A percentile compares a stretch with the other conserved stretches of the same genome.
Conservation (phyloP, 1,139 yeast genomes). For the Candida sanyaensis region DNA sequence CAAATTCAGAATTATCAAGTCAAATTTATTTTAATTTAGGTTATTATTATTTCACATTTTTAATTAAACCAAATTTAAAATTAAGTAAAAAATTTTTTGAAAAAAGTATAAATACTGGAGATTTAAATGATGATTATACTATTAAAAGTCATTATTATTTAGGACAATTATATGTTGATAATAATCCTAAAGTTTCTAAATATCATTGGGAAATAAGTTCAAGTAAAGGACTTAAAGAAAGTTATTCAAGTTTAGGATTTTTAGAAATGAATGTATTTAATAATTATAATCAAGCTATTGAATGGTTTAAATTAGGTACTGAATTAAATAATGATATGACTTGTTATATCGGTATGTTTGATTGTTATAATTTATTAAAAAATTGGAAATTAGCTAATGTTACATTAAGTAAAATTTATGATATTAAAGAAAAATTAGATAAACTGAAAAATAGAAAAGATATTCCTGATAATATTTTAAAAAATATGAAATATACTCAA, state of each 20-base stretch:
- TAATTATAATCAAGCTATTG: slow-evolving; percentile 56
- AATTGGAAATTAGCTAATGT: slow-evolving; percentile 29
- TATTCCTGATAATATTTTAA: slow-evolving; percentile 26
- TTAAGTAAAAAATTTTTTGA: slow-evolving; percentile 61
- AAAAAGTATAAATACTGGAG: slow-evolving; percentile 59
- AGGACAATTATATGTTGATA: slow-evolving; percentile 63
- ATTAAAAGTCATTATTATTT: slow-evolving; percentile 75
- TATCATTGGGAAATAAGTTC: slow-evolving; percentile 80
- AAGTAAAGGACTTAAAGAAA: slow-evolving; percentile 70
- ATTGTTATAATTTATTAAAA: slow-evolving; percentile 39
- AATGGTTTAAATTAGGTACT: slow-evolving; percentile 84
- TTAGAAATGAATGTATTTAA: slow-evolving; percentile 69
- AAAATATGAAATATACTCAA: slow-evolving; percentile 25
- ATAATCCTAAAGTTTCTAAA: slow-evolving; percentile 58
- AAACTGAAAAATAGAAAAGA: slow-evolving; percentile 10
- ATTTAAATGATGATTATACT: slow-evolving; percentile 54
- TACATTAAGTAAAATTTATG: slow-evolving; percentile 28
- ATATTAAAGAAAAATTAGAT: slow-evolving; percentile 20
- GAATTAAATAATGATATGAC: slow-evolving; percentile 59
- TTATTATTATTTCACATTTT: slow-evolving; percentile 50
- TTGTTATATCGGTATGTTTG: slow-evolving; percentile 78
- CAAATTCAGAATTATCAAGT: slow-evolving; percentile 60
- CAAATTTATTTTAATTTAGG: slow-evolving; percentile 79
- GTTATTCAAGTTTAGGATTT: slow-evolving; percentile 77
- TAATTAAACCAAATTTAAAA: slow-evolving; percentile 48